A percentile compares a stretch with the other conserved stretches of the same genome.
Conservation (phyloP, 345 rosid genomes). For the Euphorbia pulcherrima region DNA sequence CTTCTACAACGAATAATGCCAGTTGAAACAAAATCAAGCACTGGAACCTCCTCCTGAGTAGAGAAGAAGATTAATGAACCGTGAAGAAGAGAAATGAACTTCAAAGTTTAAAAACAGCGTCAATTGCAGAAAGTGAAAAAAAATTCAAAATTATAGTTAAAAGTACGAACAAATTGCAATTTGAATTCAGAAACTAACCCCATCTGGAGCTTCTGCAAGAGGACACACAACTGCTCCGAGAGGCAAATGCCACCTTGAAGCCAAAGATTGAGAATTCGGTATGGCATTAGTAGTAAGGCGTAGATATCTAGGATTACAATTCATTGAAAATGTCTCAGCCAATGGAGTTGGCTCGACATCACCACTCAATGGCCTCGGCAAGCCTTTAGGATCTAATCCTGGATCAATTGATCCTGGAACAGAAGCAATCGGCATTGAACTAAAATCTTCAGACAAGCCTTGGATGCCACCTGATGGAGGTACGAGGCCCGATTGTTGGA, state of each 20-base stretch:
- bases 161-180: constrained; percentile 9
- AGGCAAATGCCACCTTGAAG: constrained; percentile 97
- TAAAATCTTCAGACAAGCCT: constrained; percentile 83
- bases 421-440: constrained; percentile 66
- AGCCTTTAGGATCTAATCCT: constrained; percentile 65
- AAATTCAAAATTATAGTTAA: background rate
- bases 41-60: constrained; percentile 88
- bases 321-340: constrained; percentile 61
- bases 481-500: constrained; percentile 48
- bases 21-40: constrained; percentile 72
- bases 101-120: constrained; percentile 8
- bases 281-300: constrained; percentile 83
- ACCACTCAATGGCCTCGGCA: constrained; percentile 95
- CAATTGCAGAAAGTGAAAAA: constrained; percentile 4
- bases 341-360: constrained; percentile 75
- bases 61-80: constrained; percentile 22
- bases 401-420: constrained; percentile 77
- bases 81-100: constrained; percentile 14
- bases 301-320: constrained; percentile 77
- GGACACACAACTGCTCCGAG: constrained; percentile 99
- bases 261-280: constrained; percentile 86
- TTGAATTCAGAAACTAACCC: constrained; percentile 51
- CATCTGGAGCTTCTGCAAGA: constrained; percentile 89
- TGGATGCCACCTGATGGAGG: constrained; percentile 69
- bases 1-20: constrained; percentile 98